Base-by-base conservation (phyloP, 306 rosid genomes). In the Dicorynia guianensis region DNA sequence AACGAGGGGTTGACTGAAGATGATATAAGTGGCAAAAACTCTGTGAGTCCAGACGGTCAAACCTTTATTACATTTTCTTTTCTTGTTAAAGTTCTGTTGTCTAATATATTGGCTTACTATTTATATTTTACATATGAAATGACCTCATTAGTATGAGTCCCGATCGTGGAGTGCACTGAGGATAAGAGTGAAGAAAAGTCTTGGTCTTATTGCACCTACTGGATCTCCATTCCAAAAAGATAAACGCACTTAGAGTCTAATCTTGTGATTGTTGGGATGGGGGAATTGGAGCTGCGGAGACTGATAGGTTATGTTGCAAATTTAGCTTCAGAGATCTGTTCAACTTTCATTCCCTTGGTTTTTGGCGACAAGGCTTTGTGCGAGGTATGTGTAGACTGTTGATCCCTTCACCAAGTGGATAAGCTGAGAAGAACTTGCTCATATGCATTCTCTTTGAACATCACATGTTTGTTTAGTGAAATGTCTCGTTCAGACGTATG, bases 201-300 rank as follows among this genome's bases (percentile, higher is more conserved):
- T 87, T 49, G 90, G 90, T 46, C 77, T 87, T 19, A 66, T 72
- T 72, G 83, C 90, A 20, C 88, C 90, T 48, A 48, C 81, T 53
- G 88, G 90, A 63, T 84, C 88, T 43, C 86, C 86, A 4, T 86
- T 74, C 66, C 66, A 38, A 42, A 78, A 63, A 59, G 36, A 49
- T 50, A 63, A 80, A 54, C 77, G 14, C 13, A 3, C 50, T 67
- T 76, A 2, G 38, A 38, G 14, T 42, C 43, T 49, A 34, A 48
- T 61, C 69, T 55, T 62, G 38, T 53, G 68, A 76, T 49, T 53
- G 30, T 44, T 9, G 36, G 25, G 49, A 35, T 70, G 43, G 49
- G 39, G 62, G 33, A 34, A 38, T n/a, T 50, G 46, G 18, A 15
- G 40, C 25, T 74, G 60, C 17, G 20, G 44, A 53, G 60, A 48